Evolutionary conservation across 108 stramenopile genomes (phyloP), one percentile per base, ranked within the genome.

Genomic region (Seminavis robusta): DNA sequence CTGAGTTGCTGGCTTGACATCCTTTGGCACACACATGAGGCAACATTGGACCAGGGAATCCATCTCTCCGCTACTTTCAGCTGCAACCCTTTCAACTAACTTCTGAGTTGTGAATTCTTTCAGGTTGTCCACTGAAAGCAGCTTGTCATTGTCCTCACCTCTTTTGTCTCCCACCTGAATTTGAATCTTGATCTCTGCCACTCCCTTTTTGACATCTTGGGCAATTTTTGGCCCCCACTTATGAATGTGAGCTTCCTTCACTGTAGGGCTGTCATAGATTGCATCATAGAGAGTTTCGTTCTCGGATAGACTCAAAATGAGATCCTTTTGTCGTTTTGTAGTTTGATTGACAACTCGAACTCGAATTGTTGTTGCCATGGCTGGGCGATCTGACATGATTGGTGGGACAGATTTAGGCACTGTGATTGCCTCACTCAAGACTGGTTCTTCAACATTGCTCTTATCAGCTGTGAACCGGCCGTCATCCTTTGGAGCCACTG

Each of bases 181-280:
- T 9, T 42, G 17, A 21, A 42, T 41, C 15, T 37, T 46, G 21
- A 69, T 54, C 30, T 69, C 67, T 6, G 53, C 25, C 1, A 15
- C 34, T 8, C 38, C 40, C 6, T 41, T 48, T 6, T 56, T 47
- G 25, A 70, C 69, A 34, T 47, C 39, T 16, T 46, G 47, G 3
- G 53, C 61, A 54, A 70, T 29, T 4, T 61, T 33, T 15, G 69
- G 21, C 4, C 41, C 33, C 61, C 60, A 70, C 28, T 61, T 70
- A 11, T 61, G 69, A 47, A 70, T 41, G 33, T 70, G 59, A 36
- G 59, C 59, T n/a, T 47, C 48, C 31, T 57, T 62, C 0, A 70
- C 39, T 4, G 26, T 23, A n/a, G 44, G 26, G 32, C 49, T 47
- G 2, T 56, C 30, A 33, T 70, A 70, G 7, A 70, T 39, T n/a